Percentiles rank a stretch among this genome's conserved stretches.
Conservation (phyloP, 108 stramenopile species). For the Skeletonema menzelii region DNA sequence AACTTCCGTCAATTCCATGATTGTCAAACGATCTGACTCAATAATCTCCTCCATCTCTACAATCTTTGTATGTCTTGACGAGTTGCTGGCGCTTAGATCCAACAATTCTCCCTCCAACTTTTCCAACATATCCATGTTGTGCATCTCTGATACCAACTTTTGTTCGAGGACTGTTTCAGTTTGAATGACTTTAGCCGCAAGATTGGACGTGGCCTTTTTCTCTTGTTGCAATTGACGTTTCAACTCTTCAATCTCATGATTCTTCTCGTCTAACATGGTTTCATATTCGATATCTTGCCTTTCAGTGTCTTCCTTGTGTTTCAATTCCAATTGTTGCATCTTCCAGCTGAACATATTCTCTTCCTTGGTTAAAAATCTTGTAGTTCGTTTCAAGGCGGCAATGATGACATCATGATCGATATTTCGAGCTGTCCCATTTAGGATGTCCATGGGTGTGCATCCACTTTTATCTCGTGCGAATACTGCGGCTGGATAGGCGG, state of each 20-base stretch:
- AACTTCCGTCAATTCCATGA: constrained; percentile 23
- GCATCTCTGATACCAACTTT: constrained; percentile 13
- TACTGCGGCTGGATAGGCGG: constrained; percentile 59
- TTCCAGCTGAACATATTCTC: constrained; percentile 18
- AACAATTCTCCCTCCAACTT: constrained; percentile 28
- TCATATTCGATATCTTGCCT: constrained; percentile 29
- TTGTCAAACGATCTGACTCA: constrained; percentile 20
- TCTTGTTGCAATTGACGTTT: constrained; percentile 33
- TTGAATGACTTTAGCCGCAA: constrained; percentile 42
- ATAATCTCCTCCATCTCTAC: constrained; percentile 30
- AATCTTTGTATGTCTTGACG: constrained; percentile 23
- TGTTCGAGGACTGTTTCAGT: constrained; percentile 28
- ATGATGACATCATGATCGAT: constrained; percentile 46
- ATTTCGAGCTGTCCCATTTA: constrained; percentile 51
- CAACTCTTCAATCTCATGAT: constrained; percentile 20
- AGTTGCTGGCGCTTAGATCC: constrained; percentile 14
- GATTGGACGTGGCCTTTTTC: constrained; percentile 35
- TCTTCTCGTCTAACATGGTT: constrained; percentile 35
- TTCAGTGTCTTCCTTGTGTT: constrained; percentile 32
- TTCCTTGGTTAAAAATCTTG: constrained; percentile 34
- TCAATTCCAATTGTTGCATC: constrained; percentile 40
- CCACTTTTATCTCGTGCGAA: constrained; percentile 58
- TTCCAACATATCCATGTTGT: constrained; percentile 23
- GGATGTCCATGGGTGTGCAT: constrained; percentile 59
- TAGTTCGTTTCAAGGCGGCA: constrained; percentile 29